phyloP scores from a whole-genome alignment of 768 basidiomycete genomes.

The Trametes gibbosa region DNA sequence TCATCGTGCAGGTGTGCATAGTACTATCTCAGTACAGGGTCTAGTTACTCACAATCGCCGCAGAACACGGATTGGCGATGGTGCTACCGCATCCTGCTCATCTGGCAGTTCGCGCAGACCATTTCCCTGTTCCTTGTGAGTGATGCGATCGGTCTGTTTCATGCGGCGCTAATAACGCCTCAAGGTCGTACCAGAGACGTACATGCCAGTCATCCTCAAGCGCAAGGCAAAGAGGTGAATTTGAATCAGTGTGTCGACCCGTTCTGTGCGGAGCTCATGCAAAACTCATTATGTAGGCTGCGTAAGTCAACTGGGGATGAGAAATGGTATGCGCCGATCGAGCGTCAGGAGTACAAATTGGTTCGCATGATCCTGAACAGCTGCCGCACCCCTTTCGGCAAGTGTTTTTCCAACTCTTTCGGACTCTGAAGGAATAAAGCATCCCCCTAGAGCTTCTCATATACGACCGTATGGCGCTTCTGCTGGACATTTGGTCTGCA shows the following conservation, averaged over 20 bases:
- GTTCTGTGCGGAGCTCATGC: not conserved
- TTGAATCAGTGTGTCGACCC: conserved; percentile 28
- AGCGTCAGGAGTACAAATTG: conserved; percentile 46
- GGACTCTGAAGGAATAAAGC: not conserved
- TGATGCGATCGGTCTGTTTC: not conserved
- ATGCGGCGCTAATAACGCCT: not conserved
- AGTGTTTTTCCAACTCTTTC: conserved; percentile 25
- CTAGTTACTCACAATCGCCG: not conserved
- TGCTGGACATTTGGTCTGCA: conserved; percentile 63
- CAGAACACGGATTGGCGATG: conserved; percentile 67
- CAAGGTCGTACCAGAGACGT: conserved; percentile 74
- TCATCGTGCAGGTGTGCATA: conserved; percentile 51
- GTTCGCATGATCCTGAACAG: conserved; percentile 49
- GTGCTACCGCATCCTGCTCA: conserved; percentile 70
- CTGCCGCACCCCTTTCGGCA: conserved; percentile 72
- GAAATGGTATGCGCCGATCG: conserved; percentile 58
- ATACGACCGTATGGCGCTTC: conserved; percentile 73
- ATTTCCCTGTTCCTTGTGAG: conserved; percentile 51
- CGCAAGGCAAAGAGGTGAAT: conserved; percentile 53
- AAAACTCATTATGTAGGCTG: conserved; percentile 34
- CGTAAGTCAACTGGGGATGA: conserved; percentile 54
- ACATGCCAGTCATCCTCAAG: conserved; percentile 56
- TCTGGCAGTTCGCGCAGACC: conserved; percentile 63
- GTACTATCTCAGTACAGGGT: not conserved
- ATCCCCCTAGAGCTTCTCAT: conserved; percentile 50